A percentile compares a stretch with the other conserved stretches of the same genome.
phyloP scores from a whole-genome alignment of 345 rosid species.

The Eucalyptus grandis region DNA sequence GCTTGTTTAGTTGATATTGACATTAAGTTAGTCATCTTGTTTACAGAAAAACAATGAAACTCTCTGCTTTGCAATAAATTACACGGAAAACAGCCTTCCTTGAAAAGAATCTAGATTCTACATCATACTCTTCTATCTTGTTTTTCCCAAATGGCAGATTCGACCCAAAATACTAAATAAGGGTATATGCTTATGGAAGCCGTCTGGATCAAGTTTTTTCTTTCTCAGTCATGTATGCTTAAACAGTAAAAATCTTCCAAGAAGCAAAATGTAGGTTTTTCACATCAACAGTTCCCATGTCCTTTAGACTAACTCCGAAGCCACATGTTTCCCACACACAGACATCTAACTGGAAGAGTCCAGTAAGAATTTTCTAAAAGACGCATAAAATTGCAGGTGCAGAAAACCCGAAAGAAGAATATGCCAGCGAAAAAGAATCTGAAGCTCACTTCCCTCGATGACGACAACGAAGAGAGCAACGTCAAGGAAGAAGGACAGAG shows the following conservation, averaged over 20 bases:
- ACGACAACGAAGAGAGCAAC: conserved; percentile 19
- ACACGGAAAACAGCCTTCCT: not conserved
- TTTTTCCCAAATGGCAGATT: not conserved
- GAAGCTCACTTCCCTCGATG: conserved; percentile 12
- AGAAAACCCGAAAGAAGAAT: conserved; percentile 6
- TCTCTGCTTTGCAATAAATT: not conserved
- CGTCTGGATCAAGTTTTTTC: not conserved
- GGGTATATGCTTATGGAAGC: not conserved
- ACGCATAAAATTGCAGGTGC: not conserved
- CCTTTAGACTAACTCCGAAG: not conserved
- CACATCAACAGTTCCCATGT: not conserved
- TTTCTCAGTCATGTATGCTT: not conserved
- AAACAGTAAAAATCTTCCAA: not conserved
- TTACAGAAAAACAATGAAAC: not conserved
- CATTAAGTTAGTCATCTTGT: not conserved
- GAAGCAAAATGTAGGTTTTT: not conserved
- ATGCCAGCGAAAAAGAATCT: conserved; percentile 24
- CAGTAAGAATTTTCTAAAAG: not conserved
- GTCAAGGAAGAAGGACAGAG: conserved; percentile 39
- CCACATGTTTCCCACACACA: not conserved
- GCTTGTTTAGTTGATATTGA: not conserved
- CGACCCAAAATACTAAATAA: not conserved
- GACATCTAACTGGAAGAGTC: not conserved
- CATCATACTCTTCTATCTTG: not conserved
- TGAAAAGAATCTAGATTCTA: not conserved